phyloP scores from a whole-genome alignment of 768 basidiomycete species.

The Kockovaella imperatae region DNA sequence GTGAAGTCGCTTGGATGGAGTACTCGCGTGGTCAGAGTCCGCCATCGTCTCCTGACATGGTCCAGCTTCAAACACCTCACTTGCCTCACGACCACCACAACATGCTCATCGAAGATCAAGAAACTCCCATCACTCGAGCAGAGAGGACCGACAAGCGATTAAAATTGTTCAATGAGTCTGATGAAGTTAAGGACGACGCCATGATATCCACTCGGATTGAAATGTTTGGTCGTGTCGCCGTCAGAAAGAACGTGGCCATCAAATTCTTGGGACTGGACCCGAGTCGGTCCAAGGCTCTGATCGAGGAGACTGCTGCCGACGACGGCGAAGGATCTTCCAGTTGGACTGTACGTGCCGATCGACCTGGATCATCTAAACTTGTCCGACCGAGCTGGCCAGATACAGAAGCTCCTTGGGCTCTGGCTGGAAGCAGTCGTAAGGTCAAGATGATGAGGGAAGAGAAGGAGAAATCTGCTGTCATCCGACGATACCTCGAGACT shows the following conservation, averaged over 20 bases:
- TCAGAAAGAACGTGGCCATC: conserved; percentile 31
- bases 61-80: conserved; percentile 17
- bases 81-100: conserved; percentile 1
- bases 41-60: conserved; percentile 16
- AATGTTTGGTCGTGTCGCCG: conserved; percentile 30
- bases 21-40: conserved; percentile 8
- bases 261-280: conserved; percentile 27
- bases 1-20: conserved; percentile 34
- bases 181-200: conserved; percentile 15
- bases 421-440: conserved; percentile 22
- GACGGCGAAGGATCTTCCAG: conserved; percentile 26
- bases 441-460: conserved; percentile 19
- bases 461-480: conserved; percentile 14
- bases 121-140: conserved; percentile 13
- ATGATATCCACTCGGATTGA: conserved; percentile 32
- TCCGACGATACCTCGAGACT: conserved; percentile 30
- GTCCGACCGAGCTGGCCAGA: conserved; percentile 35
- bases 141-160: conserved; percentile 19
- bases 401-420: conserved; percentile 27
- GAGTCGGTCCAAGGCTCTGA: conserved; percentile 1
- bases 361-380: conserved; percentile 11
- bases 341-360: conserved; percentile 19
- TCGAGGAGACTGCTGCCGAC: conserved; percentile 24
- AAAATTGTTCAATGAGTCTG: conserved; percentile 15
- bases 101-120: conserved; percentile 6